Percentiles rank a stretch among this genome's conserved stretches.
phyloP scores from a whole-genome alignment of 179 eudicot genomes.

The Silene noctiflora region DNA sequence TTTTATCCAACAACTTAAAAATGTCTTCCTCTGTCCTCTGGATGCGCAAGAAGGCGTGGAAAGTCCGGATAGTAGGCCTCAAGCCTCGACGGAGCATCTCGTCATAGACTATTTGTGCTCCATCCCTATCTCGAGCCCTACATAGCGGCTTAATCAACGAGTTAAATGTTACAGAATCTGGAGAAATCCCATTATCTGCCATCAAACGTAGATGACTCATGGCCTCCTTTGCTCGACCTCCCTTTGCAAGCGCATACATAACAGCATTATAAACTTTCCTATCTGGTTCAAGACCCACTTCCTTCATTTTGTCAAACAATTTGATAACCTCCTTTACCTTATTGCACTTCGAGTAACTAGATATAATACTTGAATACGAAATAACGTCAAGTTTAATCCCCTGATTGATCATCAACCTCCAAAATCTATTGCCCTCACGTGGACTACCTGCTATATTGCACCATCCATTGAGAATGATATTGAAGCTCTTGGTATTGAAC shows the following conservation, averaged over 20 bases:
- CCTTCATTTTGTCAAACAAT: conserved; percentile 60
- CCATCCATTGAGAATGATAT: conserved; percentile 84
- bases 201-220: conserved; percentile 52
- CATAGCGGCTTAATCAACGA: conserved; percentile 78
- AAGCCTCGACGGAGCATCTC: conserved; percentile 57
- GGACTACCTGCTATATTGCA: conserved; percentile 57
- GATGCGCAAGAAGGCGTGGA: conserved; percentile 66
- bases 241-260: conserved; percentile 74
- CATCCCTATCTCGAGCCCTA: conserved; percentile 43
- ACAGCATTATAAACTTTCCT: conserved; percentile 78
- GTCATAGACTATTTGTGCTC: conserved; percentile 47
- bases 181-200: conserved; percentile 62
- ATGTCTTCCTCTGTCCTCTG: conserved; percentile 55
- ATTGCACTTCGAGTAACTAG: conserved; percentile 54
- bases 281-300: conserved; percentile 53
- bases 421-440: conserved; percentile 64
- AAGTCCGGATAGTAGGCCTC: conserved; percentile 59
- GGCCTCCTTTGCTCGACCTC: conserved; percentile 55
- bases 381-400: conserved; percentile 52
- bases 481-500: conserved; percentile 72
- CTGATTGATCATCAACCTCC: conserved; percentile 65
- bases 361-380: conserved; percentile 65
- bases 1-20: conserved; percentile 55
- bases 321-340: conserved; percentile 48
- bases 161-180: conserved; percentile 66